Evolutionary conservation across 2,329 filamentous ascomycete genomes (phyloP), one percentile per base, ranked within the genome.

Genomic region (Colletotrichum sp.): DNA sequence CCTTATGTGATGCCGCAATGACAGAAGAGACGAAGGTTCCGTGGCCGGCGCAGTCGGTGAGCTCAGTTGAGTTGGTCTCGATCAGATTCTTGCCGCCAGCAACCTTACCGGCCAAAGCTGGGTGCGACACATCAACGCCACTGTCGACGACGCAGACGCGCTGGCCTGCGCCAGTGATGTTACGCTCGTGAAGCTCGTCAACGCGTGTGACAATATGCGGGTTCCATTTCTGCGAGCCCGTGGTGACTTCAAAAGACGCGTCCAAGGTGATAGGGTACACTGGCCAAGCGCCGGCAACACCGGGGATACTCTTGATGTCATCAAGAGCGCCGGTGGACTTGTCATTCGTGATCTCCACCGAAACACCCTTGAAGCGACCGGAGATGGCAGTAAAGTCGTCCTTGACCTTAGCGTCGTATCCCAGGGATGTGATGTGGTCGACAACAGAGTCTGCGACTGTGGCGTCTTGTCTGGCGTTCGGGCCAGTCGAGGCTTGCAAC

Each of bases 121-220:
- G 78, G 13, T 79, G 79, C 2, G 66, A 63, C 0, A 67, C 67
- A 32, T 80, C 78, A 8, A 76, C 73, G 12, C 79, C 78, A 10
- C 71, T 79, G 71, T 80, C 79, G 18, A 80, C 68, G n/a, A 80
- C 69, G 55, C 78, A 80, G 15, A 79, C 75, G n/a, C 77, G 71
- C 36, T 79, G 78, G 1, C 78, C 78, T 8, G 71, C 66, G 12
- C 78, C 79, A 39, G 78, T 80, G 62, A 80, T 32, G 12, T 75
- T 72, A 16, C 78, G 67, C 8, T 71, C 68, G 70, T 80, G 79
- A 8, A 80, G 64, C 44, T 80, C 72, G 2, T 77, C 72, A 12
- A 77, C 79, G 22, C 76, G 65, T 0, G 79, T 79, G 3, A 69
- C 62, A 9, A 65, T 55, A 26, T 80, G 78, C 13, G 79, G 79